Evolutionary conservation across 108 stramenopile species (phyloP), one percentile per base, ranked within the genome.

Genomic region (Stephanodiscus minutulus): DNA sequence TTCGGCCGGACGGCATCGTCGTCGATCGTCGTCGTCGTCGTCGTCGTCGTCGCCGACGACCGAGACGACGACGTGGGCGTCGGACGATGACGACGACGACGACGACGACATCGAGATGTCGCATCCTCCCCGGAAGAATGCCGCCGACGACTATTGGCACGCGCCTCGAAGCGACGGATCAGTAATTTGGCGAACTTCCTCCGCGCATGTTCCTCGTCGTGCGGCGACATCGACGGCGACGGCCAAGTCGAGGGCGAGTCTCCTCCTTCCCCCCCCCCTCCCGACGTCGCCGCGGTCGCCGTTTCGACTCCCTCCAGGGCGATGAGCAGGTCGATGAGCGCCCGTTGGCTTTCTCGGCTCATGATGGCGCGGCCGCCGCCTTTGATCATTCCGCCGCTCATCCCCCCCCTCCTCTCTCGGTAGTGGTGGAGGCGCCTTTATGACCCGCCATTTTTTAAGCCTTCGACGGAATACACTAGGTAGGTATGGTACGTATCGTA

Each of bases 281-380:
- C n/a, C n/a, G n/a, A n/a, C n/a, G n/a, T n/a, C n/a, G n/a, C n/a
- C n/a, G n/a, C n/a, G n/a, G n/a, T n/a, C n/a, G n/a, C 70, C 73
- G 8, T 70, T 35, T 64, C 61, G 18, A n/a, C n/a, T n/a, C 53
- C 31, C 1, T 79, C 73, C 3, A 77, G 52, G 13, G 55, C 50
- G 17, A 72, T 50, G 17, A 87, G 56, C 56, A 87, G 62, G 53
- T 76, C 75, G 29, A 85, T 72, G 13, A 87, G 24, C 7, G 82
- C 67, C 10, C 73, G 43, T 60, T 82, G 77, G 33, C 63, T 66
- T 44, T 85, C 84, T 18, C 43, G 41, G 56, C 71, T 72, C 48
- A 87, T 46, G 28, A 79, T 57, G 60, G 82, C 87, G n/a, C 82
- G 68, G 8, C 87, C 87, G 21, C 87, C 87, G 18, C 87, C 87